Evolutionary conservation across 2,329 filamentous ascomycete species (phyloP), one percentile per base, ranked within the genome.

Genomic region (Alternaria alternata): DNA sequence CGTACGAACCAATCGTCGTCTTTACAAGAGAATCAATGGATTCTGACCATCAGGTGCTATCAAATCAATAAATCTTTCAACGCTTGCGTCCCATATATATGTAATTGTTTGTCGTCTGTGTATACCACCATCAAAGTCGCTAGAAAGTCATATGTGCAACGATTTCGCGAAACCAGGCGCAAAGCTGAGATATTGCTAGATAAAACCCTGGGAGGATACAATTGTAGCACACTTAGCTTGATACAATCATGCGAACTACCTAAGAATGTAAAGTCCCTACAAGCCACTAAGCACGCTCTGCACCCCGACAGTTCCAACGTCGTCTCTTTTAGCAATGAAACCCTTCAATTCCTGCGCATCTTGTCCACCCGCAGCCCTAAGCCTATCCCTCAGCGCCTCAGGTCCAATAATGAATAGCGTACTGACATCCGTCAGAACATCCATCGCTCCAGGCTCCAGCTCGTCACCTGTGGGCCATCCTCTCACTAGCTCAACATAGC

Each of bases 341-440:
- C 90, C 89, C 80, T 91, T 90, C 76, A 97, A 89, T 68, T 83
- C 82, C n/a, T 73, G 72, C 62, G 76, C 79, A 69, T 84, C 82
- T n/a, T 76, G 73, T 5, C 76, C 78, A 36, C 71, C 61, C 24
- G 80, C 79, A 39, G 81, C 81, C 62, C 81, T 80, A 56, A 86
- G 70, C 46, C 83, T 75, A 71, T 86, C 84, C 65, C 82, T 79
- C 65, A 86, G 65, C 26, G 84, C 83, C 62, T 85, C 83, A 0
- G 83, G 82, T 2, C 93, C 92, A 72, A 99, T 92, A 65, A 99
- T 96, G 77, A 99, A 99, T 54, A 99, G 81, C 74, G 94, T 97
- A 11, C 94, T 94, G 59, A 99, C 93, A 82, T 99, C 95, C 26
- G 93, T 90, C 61, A 99, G 81, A 46, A 97, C 87, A 81, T 99